Base-by-base conservation (phyloP, 257 asterid species). In the Rhazya stricta region DNA sequence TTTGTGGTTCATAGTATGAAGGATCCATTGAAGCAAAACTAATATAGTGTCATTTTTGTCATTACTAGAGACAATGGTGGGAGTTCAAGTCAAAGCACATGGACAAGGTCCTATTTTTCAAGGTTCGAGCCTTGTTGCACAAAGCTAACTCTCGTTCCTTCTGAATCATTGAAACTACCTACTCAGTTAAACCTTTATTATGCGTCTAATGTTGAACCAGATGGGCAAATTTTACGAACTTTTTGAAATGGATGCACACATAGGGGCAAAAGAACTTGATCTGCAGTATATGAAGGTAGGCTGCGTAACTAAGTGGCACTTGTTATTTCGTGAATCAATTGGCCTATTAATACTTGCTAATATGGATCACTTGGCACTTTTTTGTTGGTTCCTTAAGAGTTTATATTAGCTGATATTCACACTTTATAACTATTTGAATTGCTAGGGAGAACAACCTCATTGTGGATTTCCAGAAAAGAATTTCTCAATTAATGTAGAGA, bases 381-480 rank as follows among this genome's bases (percentile, higher is more conserved):
- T 45, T 57, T 16, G 39, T 66, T 66, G 50, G 15, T 66, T 37
- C 50, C 37, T 66, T 16, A 2, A 19, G 23, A 32, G 45, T 37
- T 63, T 37, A 4, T 34, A 46, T 23, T 9, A 25, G 30, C 50
- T 66, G 48, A 18, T 63, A 32, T 63, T 34, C 13, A 32, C 71
- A 9, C 9, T 66, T 9, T 5, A 16, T 53, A 37, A 42, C 58
- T 65, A 69, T 83, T 65, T 84, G 72, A 78, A 34, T 74, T 80
- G 72, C 32, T 82, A 94, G 99, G 99, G 99, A 76, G 98, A 94
- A 43, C 99, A 94, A 86, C 99, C 99, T 62, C 99, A 94, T 81
- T 94, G 99, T 87, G 99, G 99, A 66, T 94, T 94, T 83, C 99
- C 99, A 70, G 99, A 94, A 85, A 94, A 87, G 84, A 94, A 92